phyloP scores from a whole-genome alignment of 2,329 filamentous ascomycete genomes.

The Fusarium sp. region DNA sequence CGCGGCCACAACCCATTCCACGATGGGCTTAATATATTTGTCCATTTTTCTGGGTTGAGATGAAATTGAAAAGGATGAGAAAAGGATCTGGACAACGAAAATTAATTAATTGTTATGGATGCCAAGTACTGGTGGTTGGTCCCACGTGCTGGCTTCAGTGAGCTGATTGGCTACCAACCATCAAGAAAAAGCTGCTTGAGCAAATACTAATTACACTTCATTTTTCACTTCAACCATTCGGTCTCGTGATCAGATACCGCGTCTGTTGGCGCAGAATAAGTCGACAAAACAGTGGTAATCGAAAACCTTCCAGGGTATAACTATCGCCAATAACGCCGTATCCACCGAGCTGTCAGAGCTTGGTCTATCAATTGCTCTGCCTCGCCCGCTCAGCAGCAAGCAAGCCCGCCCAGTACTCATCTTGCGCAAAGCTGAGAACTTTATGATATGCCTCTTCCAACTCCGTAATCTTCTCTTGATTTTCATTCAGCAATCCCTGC shows the following conservation, averaged over 20 bases:
- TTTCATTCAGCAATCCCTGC: rapidly evolving
- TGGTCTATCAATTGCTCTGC: neutral
- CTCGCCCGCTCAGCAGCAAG: neutral
- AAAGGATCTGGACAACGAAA: neutral
- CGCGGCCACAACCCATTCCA: neutral
- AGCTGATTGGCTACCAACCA: neutral
- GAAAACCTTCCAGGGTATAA: neutral
- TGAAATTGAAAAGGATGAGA: neutral
- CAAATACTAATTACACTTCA: neutral
- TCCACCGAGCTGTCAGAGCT: neutral
- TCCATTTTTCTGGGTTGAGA: neutral
- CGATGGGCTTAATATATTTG: neutral
- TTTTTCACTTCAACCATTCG: neutral
- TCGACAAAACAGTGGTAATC: neutral
- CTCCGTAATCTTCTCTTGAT: neutral
- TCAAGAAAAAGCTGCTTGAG: neutral
- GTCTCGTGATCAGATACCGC: neutral
- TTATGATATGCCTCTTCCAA: neutral
- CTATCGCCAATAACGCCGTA: neutral
- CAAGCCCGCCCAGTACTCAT: neutral
- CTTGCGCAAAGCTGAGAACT: neutral
- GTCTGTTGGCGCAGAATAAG: neutral
- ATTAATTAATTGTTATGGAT: neutral
- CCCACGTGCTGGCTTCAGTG: neutral
- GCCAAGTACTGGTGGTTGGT: neutral